Evolutionary conservation across 1,284 basidiomycete genomes (phyloP).

Genomic region (Meripilus lineatus): DNA sequence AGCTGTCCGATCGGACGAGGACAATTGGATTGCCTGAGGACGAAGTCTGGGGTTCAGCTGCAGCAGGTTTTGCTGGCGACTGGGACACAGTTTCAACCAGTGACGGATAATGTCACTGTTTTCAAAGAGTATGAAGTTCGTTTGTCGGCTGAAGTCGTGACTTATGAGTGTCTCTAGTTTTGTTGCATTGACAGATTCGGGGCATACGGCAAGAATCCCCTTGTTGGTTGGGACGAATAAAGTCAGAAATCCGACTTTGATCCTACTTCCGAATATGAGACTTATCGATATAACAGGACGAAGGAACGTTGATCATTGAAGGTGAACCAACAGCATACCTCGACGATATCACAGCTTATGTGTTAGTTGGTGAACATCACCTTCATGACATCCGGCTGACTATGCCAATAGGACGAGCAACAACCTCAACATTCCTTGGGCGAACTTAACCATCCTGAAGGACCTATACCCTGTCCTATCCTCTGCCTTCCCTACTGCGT

Average conservation of each 20-base stretch:
- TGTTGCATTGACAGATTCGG: slow-evolving; percentile 30
- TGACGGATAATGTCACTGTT: slow-evolving; percentile 38
- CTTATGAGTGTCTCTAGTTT: slow-evolving; percentile 20
- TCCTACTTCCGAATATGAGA: not conserved
- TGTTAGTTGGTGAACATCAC: slow-evolving; percentile 16
- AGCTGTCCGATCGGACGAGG: slow-evolving; percentile 32
- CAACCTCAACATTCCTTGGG: slow-evolving; percentile 38
- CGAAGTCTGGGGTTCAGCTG: slow-evolving; percentile 28
- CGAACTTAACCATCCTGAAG: slow-evolving; percentile 20
- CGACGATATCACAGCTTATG: slow-evolving; percentile 32
- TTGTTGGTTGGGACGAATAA: slow-evolving; percentile 38
- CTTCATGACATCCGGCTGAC: not conserved
- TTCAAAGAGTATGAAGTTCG: slow-evolving; percentile 32
- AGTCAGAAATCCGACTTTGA: slow-evolving; percentile 17
- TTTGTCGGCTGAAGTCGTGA: too few relatives aligned
- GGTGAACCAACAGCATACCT: slow-evolving; percentile 37
- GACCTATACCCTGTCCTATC: slow-evolving; percentile 26
- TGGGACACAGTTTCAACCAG: slow-evolving; percentile 38
- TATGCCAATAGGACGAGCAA: slow-evolving; percentile 30
- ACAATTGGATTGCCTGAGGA: slow-evolving; percentile 34
- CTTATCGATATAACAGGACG: slow-evolving; percentile 25
- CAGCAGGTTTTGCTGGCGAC: slow-evolving; percentile 29
- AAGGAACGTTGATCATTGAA: slow-evolving; percentile 39
- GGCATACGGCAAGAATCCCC: slow-evolving; percentile 35
- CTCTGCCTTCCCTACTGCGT: slow-evolving; percentile 21